Percentiles rank a stretch among this genome's conserved stretches.
Conservation (phyloP, 140 eudicot genomes). For the Bidens hawaiensis region DNA sequence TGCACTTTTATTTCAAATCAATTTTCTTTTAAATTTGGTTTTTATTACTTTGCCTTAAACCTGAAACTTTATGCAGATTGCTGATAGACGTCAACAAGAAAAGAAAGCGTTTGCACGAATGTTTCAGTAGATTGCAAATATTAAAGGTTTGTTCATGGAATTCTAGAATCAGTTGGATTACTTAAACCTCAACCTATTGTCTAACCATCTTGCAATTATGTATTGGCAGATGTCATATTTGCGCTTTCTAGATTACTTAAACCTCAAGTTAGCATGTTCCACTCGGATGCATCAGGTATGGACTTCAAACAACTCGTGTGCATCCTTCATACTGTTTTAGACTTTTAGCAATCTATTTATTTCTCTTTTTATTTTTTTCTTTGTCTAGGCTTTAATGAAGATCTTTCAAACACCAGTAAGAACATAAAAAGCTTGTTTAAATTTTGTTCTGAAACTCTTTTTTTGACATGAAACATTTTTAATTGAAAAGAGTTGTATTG, state of each 20-base stretch:
- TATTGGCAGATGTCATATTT: slow-evolving; percentile 18
- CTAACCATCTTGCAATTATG: background rate
- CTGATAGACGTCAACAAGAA: slow-evolving; percentile 74
- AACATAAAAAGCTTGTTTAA: slow-evolving; percentile 20
- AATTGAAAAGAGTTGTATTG: slow-evolving; percentile 6
- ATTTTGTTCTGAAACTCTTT: slow-evolving; percentile 28
- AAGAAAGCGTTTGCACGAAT: slow-evolving; percentile 71
- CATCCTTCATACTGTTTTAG: background rate
- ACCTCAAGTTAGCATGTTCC: slow-evolving; percentile 21
- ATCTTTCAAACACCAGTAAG: slow-evolving; percentile 18
- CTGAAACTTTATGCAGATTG: slow-evolving; percentile 53
- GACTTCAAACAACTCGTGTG: background rate
- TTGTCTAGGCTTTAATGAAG: slow-evolving; percentile 27
- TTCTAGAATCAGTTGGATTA: background rate
- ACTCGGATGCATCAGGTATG: slow-evolving; percentile 35
- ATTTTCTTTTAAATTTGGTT: background rate
- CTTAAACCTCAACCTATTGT: background rate
- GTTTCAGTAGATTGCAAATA: slow-evolving; percentile 45
- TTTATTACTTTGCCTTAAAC: background rate
- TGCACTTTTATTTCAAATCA: background rate
- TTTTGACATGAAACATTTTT: slow-evolving; percentile 14
- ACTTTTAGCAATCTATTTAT: slow-evolving; percentile 2
- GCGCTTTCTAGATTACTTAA: slow-evolving; percentile 22
- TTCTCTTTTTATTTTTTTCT: background rate
- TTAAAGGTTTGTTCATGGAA: slow-evolving; percentile 23